These are phyloP conservation scores for Asterophora parasitica DNA, from an alignment of 768 basidiomycete species.

Conservation along the genomic window DNA sequence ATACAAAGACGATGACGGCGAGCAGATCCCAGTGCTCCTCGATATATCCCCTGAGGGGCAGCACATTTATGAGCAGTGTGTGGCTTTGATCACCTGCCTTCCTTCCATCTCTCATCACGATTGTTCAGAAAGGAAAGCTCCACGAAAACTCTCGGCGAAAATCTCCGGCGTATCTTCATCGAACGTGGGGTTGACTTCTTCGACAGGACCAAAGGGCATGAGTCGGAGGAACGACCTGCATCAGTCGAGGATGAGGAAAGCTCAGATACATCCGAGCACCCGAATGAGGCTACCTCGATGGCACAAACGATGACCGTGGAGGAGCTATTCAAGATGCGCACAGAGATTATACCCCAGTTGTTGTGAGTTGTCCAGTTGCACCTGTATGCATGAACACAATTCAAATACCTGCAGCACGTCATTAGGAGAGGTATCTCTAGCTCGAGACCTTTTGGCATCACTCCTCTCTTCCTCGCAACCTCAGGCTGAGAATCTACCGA, in stretches of 20 bases:
- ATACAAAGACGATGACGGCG: constrained; percentile 74
- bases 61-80: constrained; percentile 70
- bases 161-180: constrained; percentile 61
- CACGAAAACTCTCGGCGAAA: constrained; percentile 55
- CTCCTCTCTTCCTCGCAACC: constrained; percentile 40
- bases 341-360: constrained; percentile 65
- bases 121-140: constrained; percentile 47
- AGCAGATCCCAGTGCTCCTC: constrained; percentile 52
- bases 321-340: constrained; percentile 69
- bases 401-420: constrained; percentile 47
- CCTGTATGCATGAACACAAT: not conserved
- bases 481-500: constrained; percentile 9
- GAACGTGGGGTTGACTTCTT: constrained; percentile 79
- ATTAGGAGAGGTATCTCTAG: constrained; percentile 75
- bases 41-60: constrained; percentile 72
- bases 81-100: constrained; percentile 10
- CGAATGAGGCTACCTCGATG: constrained; percentile 23
- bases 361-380: constrained; percentile 46
- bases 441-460: constrained; percentile 61
- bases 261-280: constrained; percentile 21
- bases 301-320: constrained; percentile 62
- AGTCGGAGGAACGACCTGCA: constrained; percentile 1
- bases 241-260: constrained; percentile 16
- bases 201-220: constrained; percentile 30
- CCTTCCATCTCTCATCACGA: constrained; percentile 12